Base-by-base conservation (phyloP, 2,329 filamentous ascomycete species). In the Epichloe elymi region DNA sequence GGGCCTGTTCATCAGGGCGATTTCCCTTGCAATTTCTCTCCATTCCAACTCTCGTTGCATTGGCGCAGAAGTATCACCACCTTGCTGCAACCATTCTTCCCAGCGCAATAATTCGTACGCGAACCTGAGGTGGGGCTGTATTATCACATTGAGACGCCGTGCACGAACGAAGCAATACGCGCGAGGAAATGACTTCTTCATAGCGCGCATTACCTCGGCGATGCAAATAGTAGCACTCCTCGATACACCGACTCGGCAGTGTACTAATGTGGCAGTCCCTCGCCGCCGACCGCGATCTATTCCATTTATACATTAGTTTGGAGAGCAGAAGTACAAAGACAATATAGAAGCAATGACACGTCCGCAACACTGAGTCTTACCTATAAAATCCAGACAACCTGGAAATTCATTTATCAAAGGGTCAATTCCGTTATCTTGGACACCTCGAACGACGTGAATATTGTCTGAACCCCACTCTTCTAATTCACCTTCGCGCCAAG, bases 351-450 rank as follows among this genome's bases (percentile, higher is more conserved):
- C 17, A 14, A 43, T 8, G 17, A 33, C 17, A n/a, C n/a, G 30
- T 33, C 19, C 12, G 35, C 46, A 20, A 20, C 40, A 26, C 30
- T 42, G 41, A 7, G 14, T 19, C 43, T 51, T 71, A 96, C 91
- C 85, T 65, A 98, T 95, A 61, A 97, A 98, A 30, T 86, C 81
- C 44, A 98, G 74, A 62, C 91, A 97, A 39, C 84, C 76, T 58
- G 82, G 78, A 67, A 97, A 95, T 58, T 96, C 86, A 36, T 85
- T 79, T 35, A 83, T 94, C 59, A 98, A 70, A 4, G 90, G 85
- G 67, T 98, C 93, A 54, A 97, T 93, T 4, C 93, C 93, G 62
- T 98, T 98, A 62, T 98, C 93, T 63, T 97, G 93, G 5, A 98
- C 88, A 14, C 85, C 80, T 61, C 91, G 83, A 36, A 98, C 79